Percentiles rank a stretch among this genome's conserved stretches.
Evolutionary conservation across 176 grass and related monocot genomes (phyloP).

Genomic region (Rhynchospora tenuis): DNA sequence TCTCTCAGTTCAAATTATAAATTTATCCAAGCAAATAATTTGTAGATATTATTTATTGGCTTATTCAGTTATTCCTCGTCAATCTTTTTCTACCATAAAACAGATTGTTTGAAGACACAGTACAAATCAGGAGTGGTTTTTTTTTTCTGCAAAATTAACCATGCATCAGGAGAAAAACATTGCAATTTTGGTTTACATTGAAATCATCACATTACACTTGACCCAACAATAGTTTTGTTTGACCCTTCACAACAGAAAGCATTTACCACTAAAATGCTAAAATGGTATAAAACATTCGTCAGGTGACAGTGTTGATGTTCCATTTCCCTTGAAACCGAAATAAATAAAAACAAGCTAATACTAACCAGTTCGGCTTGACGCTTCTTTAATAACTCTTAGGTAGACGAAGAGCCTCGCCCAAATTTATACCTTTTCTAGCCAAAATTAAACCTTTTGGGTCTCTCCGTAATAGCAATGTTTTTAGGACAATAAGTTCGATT

Average conservation of each 20-base stretch:
- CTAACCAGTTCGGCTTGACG: too few species aligned
- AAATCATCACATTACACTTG: neutral
- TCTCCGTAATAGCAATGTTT: too few species aligned
- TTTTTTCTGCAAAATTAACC: neutral
- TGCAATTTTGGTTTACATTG: neutral
- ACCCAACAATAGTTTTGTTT: neutral
- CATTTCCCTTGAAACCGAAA: too few species aligned
- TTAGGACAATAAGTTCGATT: too few species aligned
- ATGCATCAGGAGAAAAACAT: neutral
- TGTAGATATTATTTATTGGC: neutral
- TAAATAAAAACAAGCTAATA: too few species aligned
- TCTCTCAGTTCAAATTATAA: neutral
- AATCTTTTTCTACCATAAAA: neutral
- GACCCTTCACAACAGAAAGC: neutral
- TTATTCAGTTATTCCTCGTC: neutral
- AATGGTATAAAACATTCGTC: too few species aligned
- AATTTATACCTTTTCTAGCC: too few species aligned
- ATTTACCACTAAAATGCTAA: too few species aligned
- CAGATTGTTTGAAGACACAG: neutral
- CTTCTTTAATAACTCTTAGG: too few species aligned
- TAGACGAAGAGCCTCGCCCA: too few species aligned
- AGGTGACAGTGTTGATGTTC: too few species aligned
- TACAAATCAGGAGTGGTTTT: neutral
- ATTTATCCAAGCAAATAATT: neutral
- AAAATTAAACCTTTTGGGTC: too few species aligned